These are phyloP conservation scores for Jimgerdemannia flammicorona DNA, from an alignment of 192 early-diverging fungal species.

Conservation along the genomic window DNA sequence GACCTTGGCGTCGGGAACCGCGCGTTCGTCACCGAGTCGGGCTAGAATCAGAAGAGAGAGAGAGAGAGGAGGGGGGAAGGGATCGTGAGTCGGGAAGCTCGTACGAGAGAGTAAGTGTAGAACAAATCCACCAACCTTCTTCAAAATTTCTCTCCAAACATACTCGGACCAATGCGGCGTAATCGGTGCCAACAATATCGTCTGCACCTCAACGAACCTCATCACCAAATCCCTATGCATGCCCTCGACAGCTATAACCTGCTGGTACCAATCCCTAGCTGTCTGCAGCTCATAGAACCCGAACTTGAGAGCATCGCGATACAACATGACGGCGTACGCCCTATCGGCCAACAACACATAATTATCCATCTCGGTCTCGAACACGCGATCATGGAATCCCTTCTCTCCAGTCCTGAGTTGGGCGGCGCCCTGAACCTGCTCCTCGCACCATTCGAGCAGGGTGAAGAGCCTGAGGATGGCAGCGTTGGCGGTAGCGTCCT, in stretches of 20 bases:
- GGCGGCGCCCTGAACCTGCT: conserved; percentile 45
- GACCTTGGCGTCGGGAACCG: conserved; percentile 48
- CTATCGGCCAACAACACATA: conserved; percentile 61
- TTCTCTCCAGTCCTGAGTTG: conserved; percentile 44
- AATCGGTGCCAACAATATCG: conserved; percentile 83
- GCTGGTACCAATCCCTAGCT: conserved; percentile 85
- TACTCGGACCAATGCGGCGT: conserved; percentile 94
- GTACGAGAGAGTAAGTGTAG: too few species aligned
- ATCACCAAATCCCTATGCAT: conserved; percentile 86
- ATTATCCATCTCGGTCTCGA: conserved; percentile 85
- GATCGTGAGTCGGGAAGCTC: too few species aligned
- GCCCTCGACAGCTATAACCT: conserved; percentile 56
- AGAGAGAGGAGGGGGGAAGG: too few species aligned
- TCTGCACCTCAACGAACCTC: conserved; percentile 82
- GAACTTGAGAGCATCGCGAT: conserved; percentile 88
- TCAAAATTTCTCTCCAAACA: conserved; percentile 78
- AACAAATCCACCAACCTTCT: conserved; percentile 43
- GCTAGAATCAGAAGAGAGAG: background rate
- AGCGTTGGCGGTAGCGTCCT: conserved; percentile 90
- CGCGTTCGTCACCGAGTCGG: conserved; percentile 56
- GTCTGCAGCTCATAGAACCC: conserved; percentile 89
- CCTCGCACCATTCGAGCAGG: conserved; percentile 88
- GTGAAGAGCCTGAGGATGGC: conserved; percentile 90
- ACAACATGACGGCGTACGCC: conserved; percentile 79
- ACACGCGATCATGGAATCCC: conserved; percentile 86